Evolutionary conservation across 169 alveolate genomes (phyloP).

Genomic region (Plasmodium gaboni): DNA sequence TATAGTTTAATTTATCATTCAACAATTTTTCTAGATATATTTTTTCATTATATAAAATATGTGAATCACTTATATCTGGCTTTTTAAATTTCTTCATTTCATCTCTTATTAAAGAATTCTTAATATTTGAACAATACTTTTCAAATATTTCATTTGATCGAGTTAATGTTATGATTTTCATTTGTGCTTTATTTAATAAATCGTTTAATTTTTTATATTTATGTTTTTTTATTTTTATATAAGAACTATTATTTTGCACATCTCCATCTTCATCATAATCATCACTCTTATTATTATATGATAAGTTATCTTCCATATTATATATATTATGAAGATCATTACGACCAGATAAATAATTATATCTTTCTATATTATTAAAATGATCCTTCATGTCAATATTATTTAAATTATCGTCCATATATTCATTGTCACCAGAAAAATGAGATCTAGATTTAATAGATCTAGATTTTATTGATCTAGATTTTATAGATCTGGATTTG

Average conservation of each 20-base stretch:
- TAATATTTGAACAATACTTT: slow-evolving; percentile 6
- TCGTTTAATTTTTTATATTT: slow-evolving; percentile 43
- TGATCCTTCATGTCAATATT: no score
- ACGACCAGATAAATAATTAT: no score
- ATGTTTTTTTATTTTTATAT: slow-evolving; percentile 44
- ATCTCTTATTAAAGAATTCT: slow-evolving; percentile 3
- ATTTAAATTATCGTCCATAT: no score
- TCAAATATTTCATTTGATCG: slow-evolving; percentile 32
- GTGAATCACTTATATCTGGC: slow-evolving; percentile 7
- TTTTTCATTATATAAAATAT: slow-evolving; percentile 20
- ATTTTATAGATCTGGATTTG: no score
- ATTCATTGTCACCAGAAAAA: no score
- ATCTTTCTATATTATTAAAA: no score
- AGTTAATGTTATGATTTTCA: slow-evolving; percentile 30
- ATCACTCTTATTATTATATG: not conserved
- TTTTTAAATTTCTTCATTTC: slow-evolving; percentile 12
- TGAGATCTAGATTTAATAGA: no score
- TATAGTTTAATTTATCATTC: slow-evolving; percentile 13
- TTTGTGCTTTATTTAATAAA: slow-evolving; percentile 47
- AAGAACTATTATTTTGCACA: not conserved
- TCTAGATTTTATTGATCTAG: no score
- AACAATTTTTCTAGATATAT: slow-evolving; percentile 25
- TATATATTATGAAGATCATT: no score
- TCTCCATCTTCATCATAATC: not conserved
- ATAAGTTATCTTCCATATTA: not conserved